These are phyloP conservation scores for Chlorociboria aeruginascens DNA, from an alignment of 495 filamentous ascomycete species.

Conservation along the genomic window DNA sequence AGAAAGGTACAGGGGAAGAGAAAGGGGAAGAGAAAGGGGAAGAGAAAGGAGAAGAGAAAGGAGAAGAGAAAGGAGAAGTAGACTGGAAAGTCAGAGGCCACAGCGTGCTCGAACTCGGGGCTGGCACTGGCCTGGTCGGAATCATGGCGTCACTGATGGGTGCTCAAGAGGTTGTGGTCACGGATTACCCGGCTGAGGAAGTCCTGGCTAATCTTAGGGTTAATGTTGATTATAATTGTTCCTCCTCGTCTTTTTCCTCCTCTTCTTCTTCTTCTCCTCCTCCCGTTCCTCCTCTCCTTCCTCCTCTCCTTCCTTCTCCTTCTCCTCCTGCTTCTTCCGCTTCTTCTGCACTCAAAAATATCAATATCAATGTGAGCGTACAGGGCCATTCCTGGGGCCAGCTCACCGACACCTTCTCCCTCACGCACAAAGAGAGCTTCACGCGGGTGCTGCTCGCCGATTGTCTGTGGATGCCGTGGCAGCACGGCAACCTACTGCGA, in stretches of 20 bases:
- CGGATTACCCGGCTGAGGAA: slow-evolving; percentile 64
- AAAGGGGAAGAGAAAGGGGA: too few species aligned
- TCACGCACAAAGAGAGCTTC: slow-evolving; percentile 36
- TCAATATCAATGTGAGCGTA: slow-evolving; percentile 21
- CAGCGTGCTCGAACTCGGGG: slow-evolving; percentile 38
- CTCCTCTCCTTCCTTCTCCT: too few species aligned
- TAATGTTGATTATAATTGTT: slow-evolving; percentile 35
- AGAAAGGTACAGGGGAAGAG: too few species aligned
- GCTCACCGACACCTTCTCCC: slow-evolving; percentile 38
- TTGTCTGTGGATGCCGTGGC: slow-evolving; percentile 73
- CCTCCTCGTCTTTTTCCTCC: too few species aligned
- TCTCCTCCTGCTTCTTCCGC: too few species aligned
- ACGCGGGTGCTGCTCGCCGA: slow-evolving; percentile 69
- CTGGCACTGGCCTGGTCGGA: slow-evolving; percentile 63
- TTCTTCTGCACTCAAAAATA: too few species aligned
- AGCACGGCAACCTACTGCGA: slow-evolving; percentile 58
- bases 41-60: too few species aligned
- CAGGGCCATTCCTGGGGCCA: slow-evolving; percentile 66
- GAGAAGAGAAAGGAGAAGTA: too few species aligned
- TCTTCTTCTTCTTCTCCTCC: too few species aligned
- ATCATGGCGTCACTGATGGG: slow-evolving; percentile 53
- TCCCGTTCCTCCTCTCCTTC: too few species aligned
- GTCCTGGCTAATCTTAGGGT: slow-evolving; percentile 46
- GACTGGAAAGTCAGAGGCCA: slow-evolving; percentile 25
- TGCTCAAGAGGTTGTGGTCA: slow-evolving; percentile 50